Evolutionary conservation across 192 early-diverging fungal genomes (phyloP), one percentile per base, ranked within the genome.

Genomic region (Coemansia sp.): DNA sequence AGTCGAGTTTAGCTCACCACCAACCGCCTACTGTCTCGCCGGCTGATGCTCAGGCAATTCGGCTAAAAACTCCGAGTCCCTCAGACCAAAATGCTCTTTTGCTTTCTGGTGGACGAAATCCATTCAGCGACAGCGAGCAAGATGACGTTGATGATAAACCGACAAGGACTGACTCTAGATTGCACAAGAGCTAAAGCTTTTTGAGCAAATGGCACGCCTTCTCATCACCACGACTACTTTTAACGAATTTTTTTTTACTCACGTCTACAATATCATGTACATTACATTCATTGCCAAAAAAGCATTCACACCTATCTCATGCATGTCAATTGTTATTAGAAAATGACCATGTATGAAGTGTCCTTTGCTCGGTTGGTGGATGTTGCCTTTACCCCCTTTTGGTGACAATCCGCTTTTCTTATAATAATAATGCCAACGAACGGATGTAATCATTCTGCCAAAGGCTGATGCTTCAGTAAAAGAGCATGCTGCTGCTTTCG

Each of bases 81-180:
- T 26, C 19, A 30, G 59, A 61, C n/a, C 59, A 61, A 39, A 40
- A 38, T 11, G 59, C 35, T 6, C 19, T 40, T 40, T 61, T 61
- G 19, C 35, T 33, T 4, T 11, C 37, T 6, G n/a, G 32, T 6
- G 35, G 58, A 8, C 58, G 9, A 38, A 60, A 60, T n/a, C 58
- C 58, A 9, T 60, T 60, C 21, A 60, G 58, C 58, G 58, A 60
- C 14, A n/a, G 58, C 33, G 58, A 60, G 58, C 58, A 37, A 21
- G 33, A 60, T 37, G 58, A 35, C 33, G 13, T 16, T 3, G 58
- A 37, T 10, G 58, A 60, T 6, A 37, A 60, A 11, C 32, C 21
- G 33, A 19, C 59, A 40, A 61, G 19, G 38, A 19, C 58, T n/a
- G 8, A 33, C 32, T 37, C 58, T 32, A 60, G 35, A 9, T n/a